Evolutionary conservation across 257 asterid genomes (phyloP), one percentile per base, ranked within the genome.

Genomic region (Plantago ovata): DNA sequence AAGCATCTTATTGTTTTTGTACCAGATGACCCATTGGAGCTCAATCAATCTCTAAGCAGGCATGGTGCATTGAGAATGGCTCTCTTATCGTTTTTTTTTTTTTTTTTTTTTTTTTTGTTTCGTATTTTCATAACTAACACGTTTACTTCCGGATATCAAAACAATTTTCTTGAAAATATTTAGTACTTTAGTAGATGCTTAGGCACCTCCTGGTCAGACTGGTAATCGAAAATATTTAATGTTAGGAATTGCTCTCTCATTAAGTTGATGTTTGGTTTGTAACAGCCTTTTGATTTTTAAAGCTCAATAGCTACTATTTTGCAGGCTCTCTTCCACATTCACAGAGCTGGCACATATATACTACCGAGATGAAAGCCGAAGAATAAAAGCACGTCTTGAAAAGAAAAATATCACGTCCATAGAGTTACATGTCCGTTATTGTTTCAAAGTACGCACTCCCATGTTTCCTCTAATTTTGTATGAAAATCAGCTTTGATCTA

Each of bases 301-400:
- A 61, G 20, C 75, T 14, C 60, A 65, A 63, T 49, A 66, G 66
- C 58, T 74, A 56, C 44, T 21, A 21, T 68, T 48, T 61, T 73
- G 79, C 89, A 93, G 96, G 85, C 81, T 89, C 41, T 80, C 81
- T 56, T 79, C 64, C 66, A 67, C 78, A 53, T 75, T 86, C 64
- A 80, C 79, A 15, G 99, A 93, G 65, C 76, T 89, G 64, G 83
- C 96, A 56, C 82, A 61, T 79, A 40, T 67, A 55, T 89, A 81
- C 76, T 93, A 93, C 63, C 84, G 75, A 77, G 99, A 93, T 38
- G 99, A 93, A 79, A 93, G 95, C 23, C 82, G 92, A 53, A 77
- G 86, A 76, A 67, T 86, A 60, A 93, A 84, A 82, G 66, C 79
- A 59, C 94, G 95, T 1, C 66, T 89, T 56, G 99, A 93, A 60